Evolutionary conservation across 768 basidiomycete species (phyloP), one percentile per base, ranked within the genome.

Genomic region (Lactarius psammicola): DNA sequence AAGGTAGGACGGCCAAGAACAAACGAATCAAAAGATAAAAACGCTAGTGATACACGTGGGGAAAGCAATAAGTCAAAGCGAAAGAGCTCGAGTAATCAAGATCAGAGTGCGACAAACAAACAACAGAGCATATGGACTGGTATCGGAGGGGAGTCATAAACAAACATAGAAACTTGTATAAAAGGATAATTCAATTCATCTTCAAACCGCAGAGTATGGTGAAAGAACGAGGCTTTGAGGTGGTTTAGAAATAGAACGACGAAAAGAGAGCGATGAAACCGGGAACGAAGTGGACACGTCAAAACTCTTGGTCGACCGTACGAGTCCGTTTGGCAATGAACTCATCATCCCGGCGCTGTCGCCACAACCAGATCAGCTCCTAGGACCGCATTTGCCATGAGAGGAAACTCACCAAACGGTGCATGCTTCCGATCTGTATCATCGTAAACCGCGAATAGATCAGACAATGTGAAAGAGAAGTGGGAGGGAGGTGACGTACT

Each of bases 381-480:
- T 10, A 23, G 30, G 11, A 20, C n/a, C n/a, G 15, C 36, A 30
- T 53, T 36, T 20, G 9, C 10, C 11, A 33, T 8, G 7, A 36
- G 13, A 26, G 8, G 10, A 10, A 51, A 61, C 64, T 61, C 13
- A 65, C 64, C 60, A 65, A 38, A 31, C 42, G 28, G 11, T 30
- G 54, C 13, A 65, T 20, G 5, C 64, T 49, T 30, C 60, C 64
- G 5, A 61, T 28, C 64, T 65, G 46, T 20, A 34, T 5, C 15
- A 60, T 60, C 31, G 59, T 65, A 44, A 17, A 26, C 1, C 18
- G 54, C 46, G 15, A 65, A 46, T 2, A 30, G 31, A 23, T n/a
- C 30, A n/a, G 23, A 49, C n/a, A 44, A 38, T n/a, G 20, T 44
- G 44, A 49, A 23, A 26, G 23, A 49, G 13, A 49, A 15, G 13